Base-by-base conservation (phyloP, 2,329 filamentous ascomycete genomes). In the Escovopsis weberi region DNA sequence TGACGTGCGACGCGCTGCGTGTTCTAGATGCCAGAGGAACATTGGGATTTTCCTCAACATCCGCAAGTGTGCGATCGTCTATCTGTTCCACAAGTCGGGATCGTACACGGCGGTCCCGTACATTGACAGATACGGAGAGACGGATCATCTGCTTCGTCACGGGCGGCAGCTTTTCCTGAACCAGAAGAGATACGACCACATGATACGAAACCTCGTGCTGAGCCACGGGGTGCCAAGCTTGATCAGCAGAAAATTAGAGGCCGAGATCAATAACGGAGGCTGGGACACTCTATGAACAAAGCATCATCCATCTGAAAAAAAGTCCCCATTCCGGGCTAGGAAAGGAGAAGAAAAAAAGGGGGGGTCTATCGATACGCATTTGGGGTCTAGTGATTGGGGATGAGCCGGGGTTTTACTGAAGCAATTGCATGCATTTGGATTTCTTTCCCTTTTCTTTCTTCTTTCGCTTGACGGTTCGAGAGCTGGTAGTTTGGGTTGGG, bases 11-110 rank as follows among this genome's bases (percentile, higher is more conserved):
- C n/a, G 23, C 23, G 23, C 23, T 23, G 23, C 32, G n/a, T 37
- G 5, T 23, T 26, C 39, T 49, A 93, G 85, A 53, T 96, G 89
- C 60, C 87, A 91, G 56, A 77, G 80, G 48, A 87, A 86, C 52
- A 79, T 94, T 39, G 91, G 91, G n/a, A 68, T 95, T 32, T 96
- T 93, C 66, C 82, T 98, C 60, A 94, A 94, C 60, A 89, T 98
- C 52, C 83, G 91, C 51, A 96, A 96, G 66, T 96, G 93, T 65
- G 85, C 82, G 51, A 79, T 94, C 35, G 77, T 94, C 46, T 94
- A 94, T 60, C 68, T 94, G 43, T 87, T 94, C 63, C 78, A 81
- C 46, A 69, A 72, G 30, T 83, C 84, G 38, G 91, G 91, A 34
- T 87, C 83, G 26, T 98, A 83, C 67, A 80, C 82, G 49, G 75